Evolutionary conservation across 1,284 basidiomycete genomes (phyloP), one percentile per base, ranked within the genome.

Genomic region (Ganoderma leucocontextum): DNA sequence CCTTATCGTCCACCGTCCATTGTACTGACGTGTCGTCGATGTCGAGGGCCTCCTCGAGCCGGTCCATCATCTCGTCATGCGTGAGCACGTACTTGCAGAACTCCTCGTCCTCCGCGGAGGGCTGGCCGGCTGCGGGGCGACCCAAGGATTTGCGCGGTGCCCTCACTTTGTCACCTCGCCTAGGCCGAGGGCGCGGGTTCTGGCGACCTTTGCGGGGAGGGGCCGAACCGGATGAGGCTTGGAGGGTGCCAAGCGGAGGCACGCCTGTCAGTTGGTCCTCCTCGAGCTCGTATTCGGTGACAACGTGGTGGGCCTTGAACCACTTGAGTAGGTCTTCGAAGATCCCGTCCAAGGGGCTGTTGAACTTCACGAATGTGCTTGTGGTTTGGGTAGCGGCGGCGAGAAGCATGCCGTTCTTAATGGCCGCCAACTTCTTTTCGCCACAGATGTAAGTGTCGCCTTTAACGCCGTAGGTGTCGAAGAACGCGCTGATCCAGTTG

Each of bases 401-500:
- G 12, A 7, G n/a, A 12, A 63, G 22, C 22, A 15, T 15, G 15
- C 62, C 62, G 12, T 25, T 63, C 13, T 39, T 22, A 13, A 63
- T 63, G 5, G 62, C 49, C 13, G 19, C 12, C 12, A 25, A 10
- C 33, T 63, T 63, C 15, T 47, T 29, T 12, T 22, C 8, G 7
- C 62, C 62, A 17, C 62, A 63, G 22, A 39, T 29, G 36, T 63
- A 63, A 4, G n/a, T 41, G 12, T 52, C 36, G 49, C 17, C 13
- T 1, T 53, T 12, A 4, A 63, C 17, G 13, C 22, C 22, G 22
- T 53, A 63, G 4, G 62, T 63, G 36, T 63, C 62, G 17, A 63
- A 63, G 15, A 63, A 63, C 8, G 29, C 17, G 49, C 49, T 38
- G 62, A 63, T 55, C 53, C 53, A 55, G 13, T 2, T 55, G 17